These are phyloP conservation scores for Elsinoe perseae DNA, from an alignment of 2,329 filamentous ascomycete genomes.

Conservation along the genomic window DNA sequence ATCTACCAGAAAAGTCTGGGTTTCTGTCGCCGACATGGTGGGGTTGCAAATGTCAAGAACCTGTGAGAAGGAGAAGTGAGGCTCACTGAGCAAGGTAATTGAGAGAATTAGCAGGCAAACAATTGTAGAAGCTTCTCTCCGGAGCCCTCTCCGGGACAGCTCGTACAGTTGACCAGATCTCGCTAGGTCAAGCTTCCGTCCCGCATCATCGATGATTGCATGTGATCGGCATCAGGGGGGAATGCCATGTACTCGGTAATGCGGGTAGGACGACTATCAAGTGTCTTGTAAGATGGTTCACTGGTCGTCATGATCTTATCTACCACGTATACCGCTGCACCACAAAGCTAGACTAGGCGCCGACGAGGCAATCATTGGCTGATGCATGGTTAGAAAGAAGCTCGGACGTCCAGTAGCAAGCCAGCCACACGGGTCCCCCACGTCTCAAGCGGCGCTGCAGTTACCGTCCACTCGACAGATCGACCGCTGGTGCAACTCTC, in stretches of 20 bases:
- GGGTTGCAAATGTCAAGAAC: neutral
- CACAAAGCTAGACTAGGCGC: neutral
- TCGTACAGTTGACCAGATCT: neutral
- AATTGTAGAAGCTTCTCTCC: conserved; percentile 11
- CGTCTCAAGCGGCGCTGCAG: neutral
- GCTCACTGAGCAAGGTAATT: no score
- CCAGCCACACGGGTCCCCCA: conserved; percentile 1
- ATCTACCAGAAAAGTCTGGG: conserved; percentile 21
- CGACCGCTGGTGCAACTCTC: conserved; percentile 10
- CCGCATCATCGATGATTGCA: neutral
- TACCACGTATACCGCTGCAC: neutral
- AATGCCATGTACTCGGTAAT: neutral
- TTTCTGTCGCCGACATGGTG: conserved; percentile 24
- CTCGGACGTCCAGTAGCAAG: neutral
- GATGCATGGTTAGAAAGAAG: neutral
- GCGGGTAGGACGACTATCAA: neutral
- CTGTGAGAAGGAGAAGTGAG: no score
- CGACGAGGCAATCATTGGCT: neutral
- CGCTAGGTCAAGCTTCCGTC: neutral
- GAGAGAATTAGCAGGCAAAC: neutral
- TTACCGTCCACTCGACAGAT: neutral
- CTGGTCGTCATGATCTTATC: neutral
- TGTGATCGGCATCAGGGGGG: conserved; percentile 12
- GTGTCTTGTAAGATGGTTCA: neutral
- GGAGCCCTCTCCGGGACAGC: neutral